Percentiles rank a stretch among this genome's conserved stretches.
phyloP scores from a whole-genome alignment of 768 basidiomycete species.

The Panellus pusillus region DNA sequence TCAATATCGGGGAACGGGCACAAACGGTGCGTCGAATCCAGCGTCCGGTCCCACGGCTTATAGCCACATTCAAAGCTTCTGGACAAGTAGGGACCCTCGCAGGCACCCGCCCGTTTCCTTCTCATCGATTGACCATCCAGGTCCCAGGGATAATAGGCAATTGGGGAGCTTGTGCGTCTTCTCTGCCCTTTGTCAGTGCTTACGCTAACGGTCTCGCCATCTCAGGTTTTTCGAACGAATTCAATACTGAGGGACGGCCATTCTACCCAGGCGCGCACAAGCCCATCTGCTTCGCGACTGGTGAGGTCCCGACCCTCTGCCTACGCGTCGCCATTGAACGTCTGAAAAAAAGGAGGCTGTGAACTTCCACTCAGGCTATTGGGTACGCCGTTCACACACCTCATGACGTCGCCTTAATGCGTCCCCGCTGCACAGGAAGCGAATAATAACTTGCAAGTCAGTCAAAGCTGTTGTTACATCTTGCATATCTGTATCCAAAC shows the following conservation, averaged over 20 bases:
- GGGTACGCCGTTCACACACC: neutral
- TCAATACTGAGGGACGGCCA: slow-evolving; percentile 55
- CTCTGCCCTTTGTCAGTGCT: neutral
- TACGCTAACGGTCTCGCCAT: neutral
- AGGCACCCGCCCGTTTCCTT: slow-evolving; percentile 35
- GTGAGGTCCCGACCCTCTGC: no score
- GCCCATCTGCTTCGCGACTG: neutral
- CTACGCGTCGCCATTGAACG: no score
- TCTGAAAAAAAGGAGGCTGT: neutral
- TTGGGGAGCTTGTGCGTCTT: slow-evolving; percentile 43
- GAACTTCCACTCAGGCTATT: slow-evolving; percentile 11
- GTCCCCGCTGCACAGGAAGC: neutral
- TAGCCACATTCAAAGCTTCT: neutral
- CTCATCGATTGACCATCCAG: neutral
- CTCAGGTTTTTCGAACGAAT: slow-evolving; percentile 57
- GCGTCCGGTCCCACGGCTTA: neutral
- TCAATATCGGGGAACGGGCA: slow-evolving; percentile 50
- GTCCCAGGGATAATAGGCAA: slow-evolving; percentile 36
- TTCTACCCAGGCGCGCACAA: slow-evolving; percentile 45
- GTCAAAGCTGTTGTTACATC: neutral
- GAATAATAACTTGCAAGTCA: slow-evolving; percentile 14
- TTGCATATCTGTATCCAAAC: neutral
- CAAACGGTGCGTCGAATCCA: slow-evolving; percentile 24
- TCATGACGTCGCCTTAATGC: neutral
- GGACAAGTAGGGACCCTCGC: slow-evolving; percentile 12